A percentile compares a stretch with the other conserved stretches of the same genome.
Evolutionary conservation across 768 basidiomycete species (phyloP).

Genomic region (Collybia mongolica): DNA sequence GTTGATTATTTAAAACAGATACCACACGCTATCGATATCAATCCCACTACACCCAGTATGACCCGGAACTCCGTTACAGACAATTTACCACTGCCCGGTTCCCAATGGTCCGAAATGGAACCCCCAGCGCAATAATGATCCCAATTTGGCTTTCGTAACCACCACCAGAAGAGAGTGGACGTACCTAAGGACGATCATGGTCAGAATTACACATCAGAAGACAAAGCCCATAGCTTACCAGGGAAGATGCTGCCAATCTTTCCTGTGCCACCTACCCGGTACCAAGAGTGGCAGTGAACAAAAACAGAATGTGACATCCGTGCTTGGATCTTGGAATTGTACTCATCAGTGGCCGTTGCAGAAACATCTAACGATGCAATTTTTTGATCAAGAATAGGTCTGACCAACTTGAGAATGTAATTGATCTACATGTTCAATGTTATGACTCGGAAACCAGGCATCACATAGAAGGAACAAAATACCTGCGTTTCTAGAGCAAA

Average conservation of each 20-base stretch:
- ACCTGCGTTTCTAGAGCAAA: constrained; percentile 45
- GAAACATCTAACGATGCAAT: constrained; percentile 16
- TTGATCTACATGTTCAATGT: constrained; percentile 27
- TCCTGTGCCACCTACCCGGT: constrained; percentile 32
- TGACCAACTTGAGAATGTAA: constrained; percentile 31
- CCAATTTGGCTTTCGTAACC: constrained; percentile 14
- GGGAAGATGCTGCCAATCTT: constrained; percentile 39
- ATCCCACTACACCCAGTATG: too few relatives aligned
- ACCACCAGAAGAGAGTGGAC: constrained; percentile 17
- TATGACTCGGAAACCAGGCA: background rate
- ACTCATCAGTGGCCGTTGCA: constrained; percentile 16
- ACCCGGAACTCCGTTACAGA: too few relatives aligned
- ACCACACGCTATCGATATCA: too few relatives aligned
- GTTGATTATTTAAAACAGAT: too few relatives aligned
- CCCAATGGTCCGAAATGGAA: background rate
- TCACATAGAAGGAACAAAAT: background rate
- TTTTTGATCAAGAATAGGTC: constrained; percentile 17
- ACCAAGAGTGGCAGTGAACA: constrained; percentile 38
- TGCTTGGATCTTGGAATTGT: constrained; percentile 18
- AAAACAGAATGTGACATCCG: constrained; percentile 22
- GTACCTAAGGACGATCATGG: constrained; percentile 2
- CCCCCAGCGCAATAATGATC: constrained; percentile 8
- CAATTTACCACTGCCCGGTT: too few relatives aligned
- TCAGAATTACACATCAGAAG: too few relatives aligned
- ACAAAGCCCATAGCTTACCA: constrained; percentile 15